Conservation (phyloP, 805 yeast species). For the Sugiyamaella chiloensis region DNA sequence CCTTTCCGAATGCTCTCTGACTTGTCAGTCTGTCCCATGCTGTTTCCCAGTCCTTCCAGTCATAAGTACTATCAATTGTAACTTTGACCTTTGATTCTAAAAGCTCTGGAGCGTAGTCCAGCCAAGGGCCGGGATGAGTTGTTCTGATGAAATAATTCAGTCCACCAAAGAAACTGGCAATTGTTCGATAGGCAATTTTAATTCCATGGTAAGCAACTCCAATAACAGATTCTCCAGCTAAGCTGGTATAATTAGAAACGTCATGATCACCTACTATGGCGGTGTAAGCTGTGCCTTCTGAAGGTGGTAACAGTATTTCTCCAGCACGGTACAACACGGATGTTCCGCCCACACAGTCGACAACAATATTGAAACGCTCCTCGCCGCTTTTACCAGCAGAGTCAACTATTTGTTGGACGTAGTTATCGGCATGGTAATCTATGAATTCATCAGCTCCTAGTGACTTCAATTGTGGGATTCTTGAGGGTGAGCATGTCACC, state of each 20-base stretch:
- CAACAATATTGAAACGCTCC: slow-evolving; percentile 51
- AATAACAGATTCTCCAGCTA: neutral
- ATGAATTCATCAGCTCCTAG: slow-evolving; percentile 59
- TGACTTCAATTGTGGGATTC: slow-evolving; percentile 42
- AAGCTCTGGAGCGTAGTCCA: slow-evolving; percentile 39
- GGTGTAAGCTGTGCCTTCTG: slow-evolving; percentile 47
- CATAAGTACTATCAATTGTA: slow-evolving; percentile 51
- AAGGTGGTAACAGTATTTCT: slow-evolving; percentile 40
- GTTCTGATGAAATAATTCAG: neutral
- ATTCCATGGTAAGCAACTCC: neutral
- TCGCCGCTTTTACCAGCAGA: slow-evolving; percentile 33
- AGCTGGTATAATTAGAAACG: slow-evolving; percentile 1
- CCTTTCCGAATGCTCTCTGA: slow-evolving; percentile 62
- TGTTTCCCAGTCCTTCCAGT: slow-evolving; percentile 45
- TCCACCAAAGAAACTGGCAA: neutral
- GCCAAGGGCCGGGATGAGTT: neutral
- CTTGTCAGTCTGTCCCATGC: slow-evolving; percentile 50
- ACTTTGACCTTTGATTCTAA: slow-evolving; percentile 45
- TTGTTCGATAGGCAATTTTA: neutral
- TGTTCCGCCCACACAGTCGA: slow-evolving; percentile 63
- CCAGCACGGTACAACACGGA: slow-evolving; percentile 46
- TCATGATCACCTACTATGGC: slow-evolving; percentile 54
- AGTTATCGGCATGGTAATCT: slow-evolving; percentile 42
- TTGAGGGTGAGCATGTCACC: slow-evolving; percentile 50
- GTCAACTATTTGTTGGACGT: slow-evolving; percentile 7